Evolutionary conservation across 306 rosid species (phyloP).

Genomic region (Macrotyloma uniflorum): DNA sequence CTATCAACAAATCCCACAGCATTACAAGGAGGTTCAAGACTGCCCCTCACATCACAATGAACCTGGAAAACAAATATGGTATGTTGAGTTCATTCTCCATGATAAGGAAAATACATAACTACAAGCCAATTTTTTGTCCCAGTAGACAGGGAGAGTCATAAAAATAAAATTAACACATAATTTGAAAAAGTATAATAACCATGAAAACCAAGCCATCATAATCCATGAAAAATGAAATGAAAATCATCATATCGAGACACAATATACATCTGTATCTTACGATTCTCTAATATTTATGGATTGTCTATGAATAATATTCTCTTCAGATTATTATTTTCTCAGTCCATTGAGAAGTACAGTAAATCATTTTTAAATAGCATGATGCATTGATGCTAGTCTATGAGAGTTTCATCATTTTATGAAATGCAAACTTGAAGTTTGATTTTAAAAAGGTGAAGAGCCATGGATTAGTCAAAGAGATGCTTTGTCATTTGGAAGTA

Average conservation of each 20-base stretch:
- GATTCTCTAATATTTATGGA: background rate
- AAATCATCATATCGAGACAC: background rate
- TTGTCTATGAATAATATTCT: background rate
- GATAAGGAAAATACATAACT: slow-evolving; percentile 7
- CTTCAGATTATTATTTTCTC: slow-evolving; percentile 17
- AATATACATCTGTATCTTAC: background rate
- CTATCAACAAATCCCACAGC: slow-evolving; percentile 73
- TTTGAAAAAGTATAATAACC: background rate
- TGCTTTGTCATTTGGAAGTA: slow-evolving; percentile 1
- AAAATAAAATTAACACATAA: slow-evolving; percentile 17
- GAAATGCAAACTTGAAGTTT: slow-evolving; percentile 24
- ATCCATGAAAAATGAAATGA: slow-evolving; percentile 11
- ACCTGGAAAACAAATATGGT: slow-evolving; percentile 49
- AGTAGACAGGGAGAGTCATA: background rate
- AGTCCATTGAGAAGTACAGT: background rate
- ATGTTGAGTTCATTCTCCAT: slow-evolving; percentile 30
- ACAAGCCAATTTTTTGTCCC: background rate
- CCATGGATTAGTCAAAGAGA: slow-evolving; percentile 21
- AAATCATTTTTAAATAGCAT: background rate
- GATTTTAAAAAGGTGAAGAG: background rate
- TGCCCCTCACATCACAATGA: slow-evolving; percentile 71
- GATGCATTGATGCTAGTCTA: background rate
- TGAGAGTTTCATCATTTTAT: slow-evolving; percentile 13
- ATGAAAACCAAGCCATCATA: slow-evolving; percentile 7
- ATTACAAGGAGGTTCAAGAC: slow-evolving; percentile 85